These are phyloP conservation scores for Zasmidium citrigriseum DNA, from an alignment of 2,329 filamentous ascomycete genomes.

Conservation along the genomic window DNA sequence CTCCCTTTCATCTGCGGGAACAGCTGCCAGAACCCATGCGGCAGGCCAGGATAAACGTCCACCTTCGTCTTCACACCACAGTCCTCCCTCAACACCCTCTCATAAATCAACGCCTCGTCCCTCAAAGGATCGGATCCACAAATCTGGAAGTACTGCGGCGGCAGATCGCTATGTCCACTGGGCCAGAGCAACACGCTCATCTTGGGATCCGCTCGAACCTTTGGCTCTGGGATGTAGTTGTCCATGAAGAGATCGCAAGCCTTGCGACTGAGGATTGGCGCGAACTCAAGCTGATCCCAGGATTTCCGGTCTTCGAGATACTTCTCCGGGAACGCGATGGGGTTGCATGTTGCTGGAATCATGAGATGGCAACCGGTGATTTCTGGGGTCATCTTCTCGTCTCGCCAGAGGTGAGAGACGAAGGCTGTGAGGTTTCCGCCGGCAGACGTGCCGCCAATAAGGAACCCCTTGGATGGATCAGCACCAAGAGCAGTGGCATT, in stretches of 20 bases:
- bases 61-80: constrained; percentile 45
- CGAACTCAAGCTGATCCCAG: constrained; percentile 31
- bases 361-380: constrained; percentile 52
- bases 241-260: constrained; percentile 24
- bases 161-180: constrained; percentile 40
- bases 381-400: constrained; percentile 42
- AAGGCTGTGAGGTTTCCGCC: constrained; percentile 45
- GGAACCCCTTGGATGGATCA: constrained; percentile 46
- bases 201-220: constrained; percentile 31
- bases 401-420: constrained; percentile 42
- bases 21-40: constrained; percentile 45
- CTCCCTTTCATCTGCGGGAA: constrained; percentile 28
- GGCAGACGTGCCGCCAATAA: constrained; percentile 51
- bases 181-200: constrained; percentile 33
- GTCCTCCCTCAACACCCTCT: constrained; percentile 42
- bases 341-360: constrained; percentile 47
- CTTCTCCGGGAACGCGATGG: constrained; percentile 41
- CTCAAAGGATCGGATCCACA: too few species aligned
- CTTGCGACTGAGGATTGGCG: constrained; percentile 27
- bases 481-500: constrained; percentile 43
- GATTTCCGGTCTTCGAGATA: constrained; percentile 44
- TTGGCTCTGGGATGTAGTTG: constrained; percentile 22
- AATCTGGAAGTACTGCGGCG: constrained; percentile 51
- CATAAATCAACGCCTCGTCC: constrained; percentile 53
- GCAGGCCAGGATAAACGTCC: constrained; percentile 44